phyloP scores from a whole-genome alignment of 2,329 filamentous ascomycete species.

The Myrmaecium sp. region DNA sequence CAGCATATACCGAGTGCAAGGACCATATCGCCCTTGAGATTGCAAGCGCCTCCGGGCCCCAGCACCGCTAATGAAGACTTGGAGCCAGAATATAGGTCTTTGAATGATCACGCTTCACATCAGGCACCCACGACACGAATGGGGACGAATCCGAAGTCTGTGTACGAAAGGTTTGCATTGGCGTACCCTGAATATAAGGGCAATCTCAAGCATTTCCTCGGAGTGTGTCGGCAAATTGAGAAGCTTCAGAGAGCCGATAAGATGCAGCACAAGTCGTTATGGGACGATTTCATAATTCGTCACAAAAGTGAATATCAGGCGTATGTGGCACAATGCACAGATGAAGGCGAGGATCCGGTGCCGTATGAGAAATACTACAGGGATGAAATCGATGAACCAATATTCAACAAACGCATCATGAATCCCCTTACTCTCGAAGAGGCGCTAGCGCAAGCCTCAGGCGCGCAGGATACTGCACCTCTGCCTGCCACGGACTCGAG shows the following conservation, averaged over 20 bases:
- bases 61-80: too few relatives aligned
- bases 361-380: slow-evolving; percentile 19
- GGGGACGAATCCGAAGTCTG: neutral
- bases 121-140: too few relatives aligned
- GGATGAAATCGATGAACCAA: slow-evolving; percentile 12
- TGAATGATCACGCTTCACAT: too few relatives aligned
- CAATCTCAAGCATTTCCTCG: slow-evolving; percentile 14
- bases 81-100: too few relatives aligned
- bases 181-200: slow-evolving; percentile 21
- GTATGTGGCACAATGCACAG: slow-evolving; percentile 10
- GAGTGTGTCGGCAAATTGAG: slow-evolving; percentile 13
- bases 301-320: slow-evolving; percentile 15
- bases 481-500: neutral
- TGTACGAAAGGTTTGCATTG: slow-evolving; percentile 11
- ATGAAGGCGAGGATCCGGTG: slow-evolving; percentile 10
- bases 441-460: slow-evolving; percentile 2
- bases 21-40: too few relatives aligned
- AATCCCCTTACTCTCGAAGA: slow-evolving; percentile 4
- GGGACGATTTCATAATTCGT: slow-evolving; percentile 23
- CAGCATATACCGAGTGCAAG: too few relatives aligned
- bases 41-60: too few relatives aligned
- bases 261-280: slow-evolving; percentile 19
- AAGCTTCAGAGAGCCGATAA: slow-evolving; percentile 13
- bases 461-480: neutral
- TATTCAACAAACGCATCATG: slow-evolving; percentile 12